Percentiles rank a stretch among this genome's conserved stretches.
Evolutionary conservation across 129 eudicot genomes (phyloP).

Genomic region (Escallonia rubra): DNA sequence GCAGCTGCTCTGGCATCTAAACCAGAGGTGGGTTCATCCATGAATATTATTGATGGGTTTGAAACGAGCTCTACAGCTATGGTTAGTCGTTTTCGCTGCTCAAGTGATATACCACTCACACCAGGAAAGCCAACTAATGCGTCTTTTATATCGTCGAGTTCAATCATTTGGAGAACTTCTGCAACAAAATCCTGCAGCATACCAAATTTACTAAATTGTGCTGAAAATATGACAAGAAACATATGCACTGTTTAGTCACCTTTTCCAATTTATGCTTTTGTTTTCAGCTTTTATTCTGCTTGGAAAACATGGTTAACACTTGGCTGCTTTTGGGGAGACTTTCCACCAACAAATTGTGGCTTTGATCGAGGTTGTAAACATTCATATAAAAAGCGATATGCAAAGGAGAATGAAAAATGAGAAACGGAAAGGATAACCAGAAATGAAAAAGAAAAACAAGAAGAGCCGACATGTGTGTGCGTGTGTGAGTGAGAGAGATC

Average conservation of each 20-base stretch:
- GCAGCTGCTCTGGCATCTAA: slow-evolving; percentile 64
- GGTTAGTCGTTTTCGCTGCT: slow-evolving; percentile 50
- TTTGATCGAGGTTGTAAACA: not conserved
- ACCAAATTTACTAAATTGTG: not conserved
- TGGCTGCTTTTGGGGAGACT: not conserved
- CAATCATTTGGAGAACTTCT: slow-evolving; percentile 50
- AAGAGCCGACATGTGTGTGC: too few relatives aligned
- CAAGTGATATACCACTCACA: slow-evolving; percentile 43
- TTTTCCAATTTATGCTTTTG: not conserved
- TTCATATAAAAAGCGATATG: too few relatives aligned
- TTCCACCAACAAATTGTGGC: not conserved
- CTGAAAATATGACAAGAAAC: not conserved
- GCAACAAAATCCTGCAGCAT: slow-evolving; percentile 31
- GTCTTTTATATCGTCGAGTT: slow-evolving; percentile 33
- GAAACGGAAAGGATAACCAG: too few relatives aligned
- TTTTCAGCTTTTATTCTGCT: not conserved
- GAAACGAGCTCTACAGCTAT: slow-evolving; percentile 60
- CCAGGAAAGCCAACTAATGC: slow-evolving; percentile 51
- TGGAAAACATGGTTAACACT: too few relatives aligned
- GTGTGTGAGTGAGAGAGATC: too few relatives aligned
- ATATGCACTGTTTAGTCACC: too few relatives aligned
- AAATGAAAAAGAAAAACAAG: too few relatives aligned
- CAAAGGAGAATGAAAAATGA: too few relatives aligned
- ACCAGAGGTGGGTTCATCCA: slow-evolving; percentile 65
- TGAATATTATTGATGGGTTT: slow-evolving; percentile 52